phyloP scores from a whole-genome alignment of 176 grass and related monocot species.

The Eragrostis curvula region DNA sequence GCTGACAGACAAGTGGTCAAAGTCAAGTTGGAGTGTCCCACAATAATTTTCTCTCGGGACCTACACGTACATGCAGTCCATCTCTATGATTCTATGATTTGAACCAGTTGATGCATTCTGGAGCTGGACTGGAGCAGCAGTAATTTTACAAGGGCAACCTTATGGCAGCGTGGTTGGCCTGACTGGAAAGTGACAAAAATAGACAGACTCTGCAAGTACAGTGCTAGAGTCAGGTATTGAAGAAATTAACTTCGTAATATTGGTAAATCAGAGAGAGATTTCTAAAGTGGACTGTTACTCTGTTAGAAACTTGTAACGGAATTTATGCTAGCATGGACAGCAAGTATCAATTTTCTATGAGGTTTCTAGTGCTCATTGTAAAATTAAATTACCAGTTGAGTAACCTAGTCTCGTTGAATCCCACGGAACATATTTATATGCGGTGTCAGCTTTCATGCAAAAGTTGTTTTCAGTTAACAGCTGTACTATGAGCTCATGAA shows the following conservation, averaged over 20 bases:
- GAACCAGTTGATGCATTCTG: background rate
- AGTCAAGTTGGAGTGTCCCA: slow-evolving; percentile 33
- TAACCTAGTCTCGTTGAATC: slow-evolving; percentile 32
- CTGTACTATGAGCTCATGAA: slow-evolving; percentile 8
- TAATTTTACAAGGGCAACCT: slow-evolving; percentile 20
- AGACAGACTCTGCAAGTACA: background rate
- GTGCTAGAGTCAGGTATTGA: background rate
- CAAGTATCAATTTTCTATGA: background rate
- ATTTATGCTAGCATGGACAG: background rate
- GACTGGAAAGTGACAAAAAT: slow-evolving; percentile 14
- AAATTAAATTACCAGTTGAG: background rate
- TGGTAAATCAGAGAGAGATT: background rate
- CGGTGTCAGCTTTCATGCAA: slow-evolving; percentile 21
- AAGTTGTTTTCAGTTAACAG: slow-evolving; percentile 35
- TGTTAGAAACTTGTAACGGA: background rate
- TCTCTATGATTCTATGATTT: slow-evolving; percentile 38
- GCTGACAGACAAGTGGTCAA: slow-evolving; percentile 41
- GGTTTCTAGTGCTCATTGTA: background rate
- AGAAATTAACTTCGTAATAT: background rate
- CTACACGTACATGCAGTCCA: slow-evolving; percentile 14
- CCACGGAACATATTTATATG: slow-evolving; percentile 18
- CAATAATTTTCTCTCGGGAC: slow-evolving; percentile 47
- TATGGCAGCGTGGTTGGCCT: background rate
- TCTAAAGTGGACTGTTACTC: slow-evolving; percentile 9
- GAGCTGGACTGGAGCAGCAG: slow-evolving; percentile 19